phyloP scores from a whole-genome alignment of 371 early-diverging fungal species.

The Blakeslea trispora region DNA sequence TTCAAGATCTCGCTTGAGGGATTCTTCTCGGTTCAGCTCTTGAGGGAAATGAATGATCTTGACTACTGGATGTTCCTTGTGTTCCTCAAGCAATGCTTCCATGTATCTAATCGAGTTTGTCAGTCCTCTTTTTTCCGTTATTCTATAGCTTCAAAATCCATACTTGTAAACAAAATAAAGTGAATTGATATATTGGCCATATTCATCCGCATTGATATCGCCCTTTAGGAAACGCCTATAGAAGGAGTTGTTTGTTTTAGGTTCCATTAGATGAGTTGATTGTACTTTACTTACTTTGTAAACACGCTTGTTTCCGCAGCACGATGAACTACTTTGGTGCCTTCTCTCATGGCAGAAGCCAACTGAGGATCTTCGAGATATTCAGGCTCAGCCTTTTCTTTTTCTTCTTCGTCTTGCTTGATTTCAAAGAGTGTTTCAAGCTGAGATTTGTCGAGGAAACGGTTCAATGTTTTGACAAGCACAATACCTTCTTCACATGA shows the following conservation, averaged over 20 bases:
- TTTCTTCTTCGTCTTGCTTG: conserved; percentile 9
- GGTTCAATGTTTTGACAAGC: conserved; percentile 41
- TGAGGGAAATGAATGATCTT: conserved; percentile 57
- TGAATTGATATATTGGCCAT: conserved; percentile 50
- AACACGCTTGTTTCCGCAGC: conserved; percentile 63
- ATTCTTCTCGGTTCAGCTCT: conserved; percentile 48
- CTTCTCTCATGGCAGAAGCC: conserved; percentile 56
- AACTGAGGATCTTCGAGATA: conserved; percentile 48
- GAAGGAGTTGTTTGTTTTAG: background rate
- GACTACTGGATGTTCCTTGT: conserved; percentile 53
- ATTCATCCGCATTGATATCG: conserved; percentile 47
- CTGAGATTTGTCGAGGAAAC: conserved; percentile 32
- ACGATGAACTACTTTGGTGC: conserved; percentile 60
- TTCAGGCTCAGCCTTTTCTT: conserved; percentile 14
- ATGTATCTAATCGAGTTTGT: conserved; percentile 32
- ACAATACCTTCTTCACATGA: conserved; percentile 42
- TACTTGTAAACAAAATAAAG: conserved; percentile 54
- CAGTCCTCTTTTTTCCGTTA: background rate
- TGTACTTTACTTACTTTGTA: conserved; percentile 43
- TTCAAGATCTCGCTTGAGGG: conserved; percentile 54
- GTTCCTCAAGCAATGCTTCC: conserved; percentile 53
- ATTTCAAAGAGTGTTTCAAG: conserved; percentile 21
- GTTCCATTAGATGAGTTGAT: background rate
- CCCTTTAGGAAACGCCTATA: conserved; percentile 51
- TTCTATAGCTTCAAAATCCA: too few species aligned